Evolutionary conservation across 2,329 filamentous ascomycete species (phyloP), one percentile per base, ranked within the genome.

Genomic region (Cytospora leucostoma): DNA sequence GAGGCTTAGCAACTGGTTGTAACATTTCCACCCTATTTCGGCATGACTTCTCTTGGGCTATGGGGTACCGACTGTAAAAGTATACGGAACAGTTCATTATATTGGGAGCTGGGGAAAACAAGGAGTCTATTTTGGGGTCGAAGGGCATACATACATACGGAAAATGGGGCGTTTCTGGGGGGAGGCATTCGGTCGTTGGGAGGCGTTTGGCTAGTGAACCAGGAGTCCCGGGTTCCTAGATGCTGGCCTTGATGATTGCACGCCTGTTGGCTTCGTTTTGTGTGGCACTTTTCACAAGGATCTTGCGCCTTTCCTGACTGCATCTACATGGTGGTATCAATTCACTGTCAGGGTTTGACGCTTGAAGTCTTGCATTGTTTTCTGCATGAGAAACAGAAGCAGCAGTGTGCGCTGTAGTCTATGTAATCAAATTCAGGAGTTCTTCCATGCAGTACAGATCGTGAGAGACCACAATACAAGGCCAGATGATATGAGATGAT

Each of bases 91-190:
- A 63, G 61, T 65, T 56, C 61, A 65, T 52, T 53, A 57, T 44
- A 44, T 38, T 27, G 54, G 54, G 54, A 47, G 40, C 50, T n/a
- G 35, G 57, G 64, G 54, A 64, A 64, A 64, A 63, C 35, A 58
- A 38, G 64, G 64, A 57, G 63, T 56, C 35, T 54, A 27, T 53
- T 49, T 47, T 59, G 56, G n/a, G 57, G 61, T 59, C 21, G 49
- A 55, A 51, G 40, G 59, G 64, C 64, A 66, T 64, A 64, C 55
- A 65, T 49, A 65, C 33, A 66, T 47, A 65, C 34, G 64, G 61
- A 52, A 47, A 64, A 53, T 50, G 49, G 55, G 64, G 64, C 64
- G 64, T 66, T 66, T 50, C 40, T 32, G 57, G 21, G 37, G 40
- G 44, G 58, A 27, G 59, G 21, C 50, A 37, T 19, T n/a, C 40